Percentiles rank a stretch among this genome's conserved stretches.
phyloP scores from a whole-genome alignment of 1,139 yeast genomes.

The Protomyces gravidus region DNA sequence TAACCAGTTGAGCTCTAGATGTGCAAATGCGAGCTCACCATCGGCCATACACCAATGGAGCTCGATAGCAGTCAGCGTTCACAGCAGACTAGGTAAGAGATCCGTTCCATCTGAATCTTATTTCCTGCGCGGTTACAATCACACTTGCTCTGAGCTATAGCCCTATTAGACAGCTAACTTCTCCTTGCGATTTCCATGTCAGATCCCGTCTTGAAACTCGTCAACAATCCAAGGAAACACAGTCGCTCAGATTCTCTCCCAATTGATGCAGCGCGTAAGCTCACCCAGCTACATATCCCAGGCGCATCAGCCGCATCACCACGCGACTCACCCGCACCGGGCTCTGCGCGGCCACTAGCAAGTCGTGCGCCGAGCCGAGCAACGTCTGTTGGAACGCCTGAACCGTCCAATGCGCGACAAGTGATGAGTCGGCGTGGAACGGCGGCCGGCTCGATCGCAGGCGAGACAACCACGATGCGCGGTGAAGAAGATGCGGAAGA shows the following conservation, averaged over 20 bases:
- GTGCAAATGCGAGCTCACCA: too few species aligned
- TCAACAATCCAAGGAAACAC: neutral
- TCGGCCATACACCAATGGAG: too few species aligned
- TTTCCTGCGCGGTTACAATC: too few species aligned
- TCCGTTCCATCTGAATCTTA: too few species aligned
- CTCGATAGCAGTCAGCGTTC: too few species aligned
- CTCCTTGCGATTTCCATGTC: neutral
- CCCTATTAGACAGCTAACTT: too few species aligned
- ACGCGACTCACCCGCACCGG: neutral
- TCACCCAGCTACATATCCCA: neutral
- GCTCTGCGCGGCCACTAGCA: neutral
- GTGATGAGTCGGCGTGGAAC: neutral
- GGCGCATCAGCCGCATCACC: too few species aligned
- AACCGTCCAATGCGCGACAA: neutral
- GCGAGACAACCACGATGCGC: neutral
- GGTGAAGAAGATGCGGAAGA: slow-evolving; percentile 17
- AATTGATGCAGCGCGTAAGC: neutral
- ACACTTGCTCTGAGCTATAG: too few species aligned
- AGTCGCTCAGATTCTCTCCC: neutral
- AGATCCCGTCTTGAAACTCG: neutral
- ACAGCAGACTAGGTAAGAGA: too few species aligned
- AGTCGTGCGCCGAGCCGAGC: neutral
- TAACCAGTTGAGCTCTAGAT: too few species aligned
- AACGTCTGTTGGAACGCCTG: neutral
- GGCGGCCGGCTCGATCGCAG: neutral